phyloP scores from a whole-genome alignment of 129 eudicot species.

The Flaveria bidentis region DNA sequence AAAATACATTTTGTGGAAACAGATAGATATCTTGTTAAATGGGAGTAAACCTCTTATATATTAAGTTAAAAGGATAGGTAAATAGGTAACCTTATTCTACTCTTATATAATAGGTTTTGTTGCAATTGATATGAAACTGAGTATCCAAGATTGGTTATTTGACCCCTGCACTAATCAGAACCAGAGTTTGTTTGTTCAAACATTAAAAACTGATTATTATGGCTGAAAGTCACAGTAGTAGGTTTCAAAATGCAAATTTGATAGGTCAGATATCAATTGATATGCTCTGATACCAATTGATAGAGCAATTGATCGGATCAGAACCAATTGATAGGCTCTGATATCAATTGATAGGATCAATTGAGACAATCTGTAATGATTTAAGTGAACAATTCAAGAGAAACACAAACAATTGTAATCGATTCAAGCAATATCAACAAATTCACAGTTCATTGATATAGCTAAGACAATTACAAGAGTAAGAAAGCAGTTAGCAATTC shows the following conservation, averaged over 20 bases:
- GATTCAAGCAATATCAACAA: too few relatives aligned
- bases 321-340: too few relatives aligned
- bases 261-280: too few relatives aligned
- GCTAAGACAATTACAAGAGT: too few relatives aligned
- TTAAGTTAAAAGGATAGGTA: not conserved
- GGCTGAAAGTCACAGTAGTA: not conserved
- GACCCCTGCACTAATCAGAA: not conserved
- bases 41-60: not conserved
- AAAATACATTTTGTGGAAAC: not conserved
- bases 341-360: too few relatives aligned
- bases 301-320: too few relatives aligned
- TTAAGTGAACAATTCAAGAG: too few relatives aligned
- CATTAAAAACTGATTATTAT: not conserved
- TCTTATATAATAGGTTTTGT: not conserved
- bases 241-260: not conserved
- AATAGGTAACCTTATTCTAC: not conserved
- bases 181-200: not conserved
- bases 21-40: not conserved
- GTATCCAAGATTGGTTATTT: not conserved
- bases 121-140: slow-evolving; percentile 8
- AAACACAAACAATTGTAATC: too few relatives aligned
- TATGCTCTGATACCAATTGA: too few relatives aligned
- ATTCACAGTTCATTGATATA: too few relatives aligned
- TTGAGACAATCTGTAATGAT: too few relatives aligned
- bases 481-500: too few relatives aligned